Evolutionary conservation across 2,329 filamentous ascomycete genomes (phyloP), one percentile per base, ranked within the genome.

Genomic region (Allantophomopsis lycopodina): DNA sequence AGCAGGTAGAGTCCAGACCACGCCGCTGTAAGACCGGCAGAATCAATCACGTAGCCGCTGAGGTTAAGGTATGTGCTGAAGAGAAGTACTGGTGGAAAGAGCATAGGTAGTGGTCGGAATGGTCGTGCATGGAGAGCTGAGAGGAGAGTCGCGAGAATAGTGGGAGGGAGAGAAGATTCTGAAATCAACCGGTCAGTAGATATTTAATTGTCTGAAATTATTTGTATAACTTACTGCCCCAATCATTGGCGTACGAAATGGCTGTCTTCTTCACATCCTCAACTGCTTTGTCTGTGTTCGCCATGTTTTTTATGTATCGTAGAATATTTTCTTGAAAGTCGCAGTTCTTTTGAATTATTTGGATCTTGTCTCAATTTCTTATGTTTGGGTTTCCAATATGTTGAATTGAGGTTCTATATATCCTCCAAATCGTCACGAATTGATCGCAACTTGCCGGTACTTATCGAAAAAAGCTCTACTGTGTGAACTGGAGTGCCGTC

Each of bases 21-120:
- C 0, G 76, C 74, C 7, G 74, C 73, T 14, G 68, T 75, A 5
- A 79, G 63, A 5, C 77, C 77, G 0, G 76, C 77, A 15, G 67
- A 66, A 50, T 82, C 79, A 37, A 69, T 70, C 52, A 73, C 71
- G 60, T 71, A 79, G 43, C 68, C 66, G 45, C 68, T 66, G 21
- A 82, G 51, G 53, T 81, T 82, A 35, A 81, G 60, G 52, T 82
- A 83, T 42, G 71, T 72, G 38, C 70, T 71, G 60, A 81, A 78
- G 42, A 82, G 65, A 3, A 83, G 64, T 41, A 79, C 61, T 2
- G 77, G 76, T 4, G 77, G 71, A 54, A 83, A 82, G 46, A 78
- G 57, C 69, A 83, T 76, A 4, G 78, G 78, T 0, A 83, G 62
- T 6, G 65, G 53, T 53, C 78, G 76, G 56, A 79, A 75, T 7